Percentiles rank a stretch among this genome's conserved stretches.
Conservation (phyloP, 2,329 filamentous ascomycete species). For the Falciphora oryzae region DNA sequence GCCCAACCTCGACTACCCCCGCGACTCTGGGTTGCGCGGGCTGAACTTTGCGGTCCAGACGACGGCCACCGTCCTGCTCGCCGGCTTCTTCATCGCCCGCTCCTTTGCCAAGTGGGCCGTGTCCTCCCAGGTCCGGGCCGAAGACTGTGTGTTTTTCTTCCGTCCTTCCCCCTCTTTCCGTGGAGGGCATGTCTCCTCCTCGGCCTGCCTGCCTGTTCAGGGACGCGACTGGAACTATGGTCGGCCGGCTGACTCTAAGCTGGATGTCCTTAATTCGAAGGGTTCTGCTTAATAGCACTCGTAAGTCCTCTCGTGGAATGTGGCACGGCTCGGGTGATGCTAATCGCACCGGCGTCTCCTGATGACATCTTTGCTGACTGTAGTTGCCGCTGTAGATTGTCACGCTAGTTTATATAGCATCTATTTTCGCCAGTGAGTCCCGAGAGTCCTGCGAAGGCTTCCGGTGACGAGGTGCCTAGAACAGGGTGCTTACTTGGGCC, state of each 20-base stretch:
- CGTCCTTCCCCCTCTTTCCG: background rate
- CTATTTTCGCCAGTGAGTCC: background rate
- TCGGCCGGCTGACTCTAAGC: background rate
- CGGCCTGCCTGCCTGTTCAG: background rate
- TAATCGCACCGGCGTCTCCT: too few species aligned
- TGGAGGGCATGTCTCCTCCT: background rate
- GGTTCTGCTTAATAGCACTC: background rate
- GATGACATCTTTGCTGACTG: background rate
- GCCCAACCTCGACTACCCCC: background rate
- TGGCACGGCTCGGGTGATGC: too few species aligned
- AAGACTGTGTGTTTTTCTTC: conserved; percentile 3
- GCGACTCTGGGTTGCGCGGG: background rate
- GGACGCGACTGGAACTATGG: background rate
- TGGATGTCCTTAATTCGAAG: background rate
- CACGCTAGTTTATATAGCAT: background rate
- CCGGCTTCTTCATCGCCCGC: background rate
- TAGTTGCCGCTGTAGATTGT: background rate
- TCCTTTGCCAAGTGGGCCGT: background rate
- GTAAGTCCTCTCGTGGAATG: background rate
- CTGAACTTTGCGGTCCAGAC: background rate
- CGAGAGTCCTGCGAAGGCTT: too few species aligned
- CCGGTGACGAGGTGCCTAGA: too few species aligned
- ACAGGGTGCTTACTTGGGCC: background rate
- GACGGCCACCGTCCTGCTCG: background rate
- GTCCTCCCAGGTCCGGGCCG: background rate